Conservation (phyloP, 805 yeast genomes). For the Brettanomyces anomalus region DNA sequence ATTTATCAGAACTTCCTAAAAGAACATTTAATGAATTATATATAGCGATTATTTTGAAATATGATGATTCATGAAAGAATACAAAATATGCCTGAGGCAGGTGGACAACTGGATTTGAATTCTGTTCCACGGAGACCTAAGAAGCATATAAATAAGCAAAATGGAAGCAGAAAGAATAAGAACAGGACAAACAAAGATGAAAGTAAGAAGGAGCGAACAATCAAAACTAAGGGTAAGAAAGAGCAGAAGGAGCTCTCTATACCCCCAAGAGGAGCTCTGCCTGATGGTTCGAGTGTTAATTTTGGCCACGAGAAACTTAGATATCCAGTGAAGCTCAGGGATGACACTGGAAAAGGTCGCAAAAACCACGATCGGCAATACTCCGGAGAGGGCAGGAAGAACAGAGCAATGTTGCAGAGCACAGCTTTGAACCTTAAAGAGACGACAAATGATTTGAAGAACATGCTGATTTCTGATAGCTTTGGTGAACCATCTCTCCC, state of each 20-base stretch:
- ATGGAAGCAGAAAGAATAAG: constrained; percentile 1
- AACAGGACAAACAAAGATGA: background rate
- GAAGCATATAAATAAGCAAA: constrained; percentile 2
- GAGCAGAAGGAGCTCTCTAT: constrained; percentile 33
- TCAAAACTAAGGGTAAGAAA: constrained; percentile 1
- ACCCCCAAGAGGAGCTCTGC: constrained; percentile 26
- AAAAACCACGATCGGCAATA: constrained; percentile 1
- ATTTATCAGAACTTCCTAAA: too few relatives aligned
- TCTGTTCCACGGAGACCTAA: background rate
- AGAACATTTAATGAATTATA: too few relatives aligned
- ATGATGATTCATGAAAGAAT: constrained; percentile 16
- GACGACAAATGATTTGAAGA: constrained; percentile 16
- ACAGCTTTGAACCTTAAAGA: constrained; percentile 12
- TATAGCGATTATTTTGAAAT: background rate
- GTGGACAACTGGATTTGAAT: constrained; percentile 2
- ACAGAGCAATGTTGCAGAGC: constrained; percentile 10
- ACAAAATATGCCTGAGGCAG: constrained; percentile 15
- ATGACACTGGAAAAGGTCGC: constrained; percentile 8
- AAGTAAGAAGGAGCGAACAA: background rate
- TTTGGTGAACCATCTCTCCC: constrained; percentile 14
- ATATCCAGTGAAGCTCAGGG: constrained; percentile 6
- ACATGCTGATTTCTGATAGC: constrained; percentile 8
- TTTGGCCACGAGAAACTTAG: constrained; percentile 11
- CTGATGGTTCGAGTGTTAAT: constrained; percentile 19
- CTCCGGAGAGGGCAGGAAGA: constrained; percentile 7